Evolutionary conservation across 106 monocot species (phyloP).

Genomic region (Agapanthus africanus): DNA sequence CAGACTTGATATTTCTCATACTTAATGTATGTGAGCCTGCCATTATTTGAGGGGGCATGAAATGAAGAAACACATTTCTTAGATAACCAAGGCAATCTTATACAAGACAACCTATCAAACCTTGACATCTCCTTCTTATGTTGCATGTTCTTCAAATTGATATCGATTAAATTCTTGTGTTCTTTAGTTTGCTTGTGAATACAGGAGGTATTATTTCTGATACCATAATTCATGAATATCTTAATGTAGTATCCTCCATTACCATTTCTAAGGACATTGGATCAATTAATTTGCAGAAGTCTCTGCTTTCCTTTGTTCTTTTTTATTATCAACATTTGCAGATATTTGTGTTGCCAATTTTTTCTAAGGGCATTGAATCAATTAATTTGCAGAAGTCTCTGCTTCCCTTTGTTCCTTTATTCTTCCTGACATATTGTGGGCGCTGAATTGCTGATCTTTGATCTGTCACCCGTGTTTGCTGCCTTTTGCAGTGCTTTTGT

Average conservation of each 20-base stretch:
- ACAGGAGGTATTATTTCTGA: not conserved
- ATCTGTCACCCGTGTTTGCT: not conserved
- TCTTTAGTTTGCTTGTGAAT: not conserved
- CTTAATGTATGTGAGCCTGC: not conserved
- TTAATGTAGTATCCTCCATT: not conserved
- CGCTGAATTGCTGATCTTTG: no score
- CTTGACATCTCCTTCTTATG: not conserved
- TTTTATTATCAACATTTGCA: not conserved
- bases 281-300: not conserved
- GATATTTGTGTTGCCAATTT: not conserved
- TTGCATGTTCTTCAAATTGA: not conserved
- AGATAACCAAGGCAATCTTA: not conserved
- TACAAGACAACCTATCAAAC: no score
- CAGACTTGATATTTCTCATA: not conserved
- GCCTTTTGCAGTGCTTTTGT: conserved; percentile 80
- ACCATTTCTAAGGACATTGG: not conserved
- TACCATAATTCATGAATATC: not conserved
- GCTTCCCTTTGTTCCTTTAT: not conserved
- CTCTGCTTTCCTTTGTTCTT: not conserved
- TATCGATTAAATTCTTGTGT: not conserved
- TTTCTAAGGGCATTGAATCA: not conserved
- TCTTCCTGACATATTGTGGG: no score
- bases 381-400: not conserved
- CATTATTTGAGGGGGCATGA: not conserved
- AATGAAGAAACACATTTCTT: not conserved